phyloP scores from a whole-genome alignment of 2,329 filamentous ascomycete species.

The Dichotomopilus funicola region DNA sequence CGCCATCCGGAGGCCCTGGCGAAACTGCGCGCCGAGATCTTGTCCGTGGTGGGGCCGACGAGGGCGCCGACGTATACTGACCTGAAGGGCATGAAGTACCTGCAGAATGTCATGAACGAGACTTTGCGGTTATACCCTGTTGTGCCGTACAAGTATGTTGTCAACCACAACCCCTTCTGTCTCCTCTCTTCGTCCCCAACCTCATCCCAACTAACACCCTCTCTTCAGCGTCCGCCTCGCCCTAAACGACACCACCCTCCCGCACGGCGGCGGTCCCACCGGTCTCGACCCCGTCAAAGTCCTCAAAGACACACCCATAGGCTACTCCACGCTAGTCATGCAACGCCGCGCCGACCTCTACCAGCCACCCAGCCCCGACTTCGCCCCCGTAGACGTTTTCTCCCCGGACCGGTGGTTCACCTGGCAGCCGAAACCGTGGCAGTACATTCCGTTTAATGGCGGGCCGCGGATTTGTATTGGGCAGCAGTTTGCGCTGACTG shows the following conservation, averaged over 20 bases:
- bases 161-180: neutral
- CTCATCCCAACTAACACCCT: neutral
- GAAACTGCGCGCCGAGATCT: slow-evolving; percentile 68
- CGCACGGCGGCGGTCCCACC: slow-evolving; percentile 61
- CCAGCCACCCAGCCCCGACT: slow-evolving; percentile 41
- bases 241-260: slow-evolving; percentile 67
- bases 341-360: slow-evolving; percentile 62
- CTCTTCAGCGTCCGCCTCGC: slow-evolving; percentile 52
- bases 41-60: slow-evolving; percentile 56
- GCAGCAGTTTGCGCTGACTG: slow-evolving; percentile 74
- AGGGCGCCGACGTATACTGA: slow-evolving; percentile 66
- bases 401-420: slow-evolving; percentile 60
- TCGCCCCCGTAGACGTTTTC: slow-evolving; percentile 45
- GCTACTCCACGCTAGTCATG: slow-evolving; percentile 65
- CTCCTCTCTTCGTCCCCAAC: neutral
- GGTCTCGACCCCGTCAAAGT: slow-evolving; percentile 56
- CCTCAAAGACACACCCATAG: slow-evolving; percentile 58
- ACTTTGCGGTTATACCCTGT: slow-evolving; percentile 70
- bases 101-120: slow-evolving; percentile 68
- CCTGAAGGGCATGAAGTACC: slow-evolving; percentile 82
- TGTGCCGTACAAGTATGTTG: slow-evolving; percentile 64
- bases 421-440: slow-evolving; percentile 60
- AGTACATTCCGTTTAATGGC: slow-evolving; percentile 70
- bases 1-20: slow-evolving; percentile 59
- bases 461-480: slow-evolving; percentile 70